Evolutionary conservation across 2,329 filamentous ascomycete species (phyloP).

Genomic region (Calonectria hongkongensis): DNA sequence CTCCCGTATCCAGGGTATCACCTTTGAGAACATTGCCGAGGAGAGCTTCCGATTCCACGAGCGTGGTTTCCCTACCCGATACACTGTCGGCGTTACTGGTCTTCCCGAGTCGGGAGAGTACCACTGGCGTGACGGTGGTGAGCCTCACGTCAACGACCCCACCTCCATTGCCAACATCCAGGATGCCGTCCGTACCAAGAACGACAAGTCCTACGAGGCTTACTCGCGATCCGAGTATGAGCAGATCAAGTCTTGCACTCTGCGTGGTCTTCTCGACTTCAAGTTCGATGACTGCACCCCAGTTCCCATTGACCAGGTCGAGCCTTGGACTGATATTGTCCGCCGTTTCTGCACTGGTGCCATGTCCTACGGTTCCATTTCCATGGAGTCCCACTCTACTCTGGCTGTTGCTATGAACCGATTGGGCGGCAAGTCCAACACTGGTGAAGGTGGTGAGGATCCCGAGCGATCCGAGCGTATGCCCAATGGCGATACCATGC

Average conservation of each 20-base stretch:
- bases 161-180: conserved; percentile 97
- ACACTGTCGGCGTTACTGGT: conserved; percentile 85
- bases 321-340: conserved; percentile 98
- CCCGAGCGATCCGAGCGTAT: conserved; percentile 90
- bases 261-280: conserved; percentile 95
- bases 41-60: conserved; percentile 97
- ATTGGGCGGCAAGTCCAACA: conserved; percentile 97
- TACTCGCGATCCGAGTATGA: conserved; percentile 96
- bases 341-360: conserved; percentile 97
- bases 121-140: conserved; percentile 97
- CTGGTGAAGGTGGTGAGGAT: conserved; percentile 97
- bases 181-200: conserved; percentile 96
- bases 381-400: conserved; percentile 98
- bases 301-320: conserved; percentile 96
- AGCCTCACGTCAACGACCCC: conserved; percentile 96
- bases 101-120: conserved; percentile 96
- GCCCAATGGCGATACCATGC: conserved; percentile 96
- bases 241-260: conserved; percentile 96
- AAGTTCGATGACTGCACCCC: conserved; percentile 91
- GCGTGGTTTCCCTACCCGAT: conserved; percentile 89
- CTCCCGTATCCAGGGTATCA: conserved; percentile 94
- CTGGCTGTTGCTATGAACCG: conserved; percentile 97
- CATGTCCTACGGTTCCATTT: conserved; percentile 99
- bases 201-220: conserved; percentile 98
- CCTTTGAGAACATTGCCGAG: conserved; percentile 93